These are phyloP conservation scores for Papiliotrema terrestris DNA, from an alignment of 1,284 basidiomycete species.

Conservation along the genomic window DNA sequence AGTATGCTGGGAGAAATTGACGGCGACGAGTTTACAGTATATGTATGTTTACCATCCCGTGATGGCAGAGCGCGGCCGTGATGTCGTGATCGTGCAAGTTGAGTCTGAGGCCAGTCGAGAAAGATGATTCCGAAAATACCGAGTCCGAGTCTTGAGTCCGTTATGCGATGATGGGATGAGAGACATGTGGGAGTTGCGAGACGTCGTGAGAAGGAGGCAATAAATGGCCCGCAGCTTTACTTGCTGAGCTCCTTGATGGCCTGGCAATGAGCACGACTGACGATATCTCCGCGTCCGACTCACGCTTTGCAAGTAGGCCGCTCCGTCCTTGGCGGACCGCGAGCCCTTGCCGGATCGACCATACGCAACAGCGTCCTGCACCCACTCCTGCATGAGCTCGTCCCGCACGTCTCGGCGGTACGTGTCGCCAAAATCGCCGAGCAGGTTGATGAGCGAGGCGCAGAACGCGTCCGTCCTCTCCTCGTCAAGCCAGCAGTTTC, in stretches of 20 bases:
- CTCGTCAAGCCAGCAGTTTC: constrained; percentile 74
- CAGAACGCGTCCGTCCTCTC: constrained; percentile 71
- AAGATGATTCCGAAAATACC: not conserved
- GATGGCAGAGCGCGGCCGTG: constrained; percentile 46
- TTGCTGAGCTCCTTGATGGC: constrained; percentile 32
- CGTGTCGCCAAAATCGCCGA: constrained; percentile 89
- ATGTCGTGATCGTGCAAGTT: not conserved
- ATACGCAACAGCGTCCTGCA: constrained; percentile 68
- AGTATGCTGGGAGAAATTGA: not conserved
- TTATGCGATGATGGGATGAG: not conserved
- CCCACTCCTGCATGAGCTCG: constrained; percentile 74
- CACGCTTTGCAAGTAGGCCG: constrained; percentile 57
- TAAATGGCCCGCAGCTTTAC: constrained; percentile 2
- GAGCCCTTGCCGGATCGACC: constrained; percentile 53
- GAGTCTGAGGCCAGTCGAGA: not conserved
- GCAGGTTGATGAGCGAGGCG: constrained; percentile 72
- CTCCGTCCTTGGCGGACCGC: constrained; percentile 53
- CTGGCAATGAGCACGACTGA: constrained; percentile 5
- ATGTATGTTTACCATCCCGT: constrained; percentile 32
- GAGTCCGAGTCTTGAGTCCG: not conserved
- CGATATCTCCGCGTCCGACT: constrained; percentile 13
- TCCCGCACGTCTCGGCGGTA: constrained; percentile 78
- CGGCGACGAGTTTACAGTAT: constrained; percentile 22
- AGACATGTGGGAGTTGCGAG: not conserved
- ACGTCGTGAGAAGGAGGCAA: not conserved